A percentile compares a stretch with the other conserved stretches of the same genome.
Conservation (phyloP, 177 flowering plant genomes). For the Vitis hybrid region DNA sequence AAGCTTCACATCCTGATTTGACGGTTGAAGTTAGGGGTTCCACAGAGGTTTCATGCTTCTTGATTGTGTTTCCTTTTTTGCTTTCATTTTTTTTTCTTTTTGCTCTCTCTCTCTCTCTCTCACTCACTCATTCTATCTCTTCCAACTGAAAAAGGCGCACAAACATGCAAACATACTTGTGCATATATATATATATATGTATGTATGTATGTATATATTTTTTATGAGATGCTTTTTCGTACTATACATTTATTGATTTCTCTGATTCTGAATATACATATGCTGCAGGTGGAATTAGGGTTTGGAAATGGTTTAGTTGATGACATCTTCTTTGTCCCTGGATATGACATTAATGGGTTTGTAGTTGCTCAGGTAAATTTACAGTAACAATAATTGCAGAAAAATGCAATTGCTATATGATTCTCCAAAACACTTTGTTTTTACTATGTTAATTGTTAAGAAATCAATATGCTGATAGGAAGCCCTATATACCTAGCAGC, state of each 20-base stretch:
- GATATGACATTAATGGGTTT: constrained; percentile 78
- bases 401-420: neutral
- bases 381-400: neutral
- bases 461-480: too few relatives aligned
- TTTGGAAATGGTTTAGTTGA: constrained; percentile 72
- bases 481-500: too few relatives aligned
- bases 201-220: neutral
- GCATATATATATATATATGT: neutral
- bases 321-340: constrained; percentile 83
- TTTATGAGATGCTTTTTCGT: too few relatives aligned
- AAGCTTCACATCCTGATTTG: constrained; percentile 74
- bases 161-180: neutral
- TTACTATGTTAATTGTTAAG: neutral
- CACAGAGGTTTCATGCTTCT: constrained; percentile 55
- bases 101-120: neutral
- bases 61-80: constrained; percentile 3
- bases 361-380: constrained; percentile 90
- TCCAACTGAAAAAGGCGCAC: neutral
- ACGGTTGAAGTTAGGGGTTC: constrained; percentile 74
- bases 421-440: too few relatives aligned
- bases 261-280: constrained; percentile 5
- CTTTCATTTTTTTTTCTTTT: constrained; percentile 5
- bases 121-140: neutral
- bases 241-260: neutral
- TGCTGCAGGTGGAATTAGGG: constrained; percentile 80